A percentile compares a stretch with the other conserved stretches of the same genome.
Conservation (phyloP, 208 protist species). For the Crithidia bombi region DNA sequence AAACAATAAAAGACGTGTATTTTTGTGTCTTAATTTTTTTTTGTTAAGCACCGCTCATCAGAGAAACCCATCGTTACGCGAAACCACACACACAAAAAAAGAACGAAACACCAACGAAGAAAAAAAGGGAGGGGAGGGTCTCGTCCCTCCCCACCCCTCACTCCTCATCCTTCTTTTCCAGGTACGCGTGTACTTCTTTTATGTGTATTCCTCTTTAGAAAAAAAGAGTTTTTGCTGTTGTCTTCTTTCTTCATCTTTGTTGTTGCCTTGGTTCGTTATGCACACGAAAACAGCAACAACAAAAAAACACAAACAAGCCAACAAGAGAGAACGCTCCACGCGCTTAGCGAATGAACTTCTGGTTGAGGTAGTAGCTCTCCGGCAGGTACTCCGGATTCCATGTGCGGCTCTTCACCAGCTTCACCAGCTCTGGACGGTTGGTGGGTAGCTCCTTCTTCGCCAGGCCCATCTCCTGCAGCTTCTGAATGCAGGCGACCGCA, state of each 20-base stretch:
- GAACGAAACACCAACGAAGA: conserved; percentile 26
- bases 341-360: conserved; percentile 37
- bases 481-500: conserved; percentile 68
- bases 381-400: conserved; percentile 72
- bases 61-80: too few relatives aligned
- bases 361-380: conserved; percentile 70
- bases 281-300: not conserved
- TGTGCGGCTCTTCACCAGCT: conserved; percentile 43
- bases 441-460: conserved; percentile 49
- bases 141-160: too few relatives aligned
- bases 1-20: not conserved
- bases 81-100: not conserved
- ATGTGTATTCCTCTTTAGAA: too few relatives aligned
- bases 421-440: conserved; percentile 50
- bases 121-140: conserved; percentile 5
- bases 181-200: too few relatives aligned
- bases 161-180: too few relatives aligned
- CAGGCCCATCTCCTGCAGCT: conserved; percentile 64
- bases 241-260: too few relatives aligned
- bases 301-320: too few relatives aligned
- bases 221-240: conserved; percentile 1
- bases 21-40: too few relatives aligned
- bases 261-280: not conserved
- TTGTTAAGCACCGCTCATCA: not conserved
- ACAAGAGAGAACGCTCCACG: too few relatives aligned